These are phyloP conservation scores for Stropharia rugosoannulata DNA, from an alignment of 768 basidiomycete species.

Conservation along the genomic window DNA sequence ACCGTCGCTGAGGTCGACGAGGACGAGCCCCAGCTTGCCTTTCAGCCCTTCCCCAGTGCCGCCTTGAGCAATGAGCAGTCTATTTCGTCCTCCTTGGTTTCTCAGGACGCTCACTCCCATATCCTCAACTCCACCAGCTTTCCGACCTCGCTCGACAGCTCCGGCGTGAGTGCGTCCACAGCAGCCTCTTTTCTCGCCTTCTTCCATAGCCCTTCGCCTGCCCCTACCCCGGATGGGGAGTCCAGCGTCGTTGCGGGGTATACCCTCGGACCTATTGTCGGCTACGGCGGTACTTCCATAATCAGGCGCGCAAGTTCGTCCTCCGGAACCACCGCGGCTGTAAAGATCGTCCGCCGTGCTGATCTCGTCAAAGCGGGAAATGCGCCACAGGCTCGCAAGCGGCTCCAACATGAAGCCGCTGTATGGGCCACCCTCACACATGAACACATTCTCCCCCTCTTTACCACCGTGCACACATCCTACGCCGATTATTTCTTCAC, in stretches of 20 bases:
- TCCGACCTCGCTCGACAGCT: not conserved
- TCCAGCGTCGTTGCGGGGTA: constrained; percentile 71
- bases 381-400: constrained; percentile 46
- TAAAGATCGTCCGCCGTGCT: constrained; percentile 75
- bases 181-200: constrained; percentile 75
- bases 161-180: constrained; percentile 43
- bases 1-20: constrained; percentile 12
- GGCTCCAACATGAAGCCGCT: constrained; percentile 66
- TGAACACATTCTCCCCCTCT: constrained; percentile 85
- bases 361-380: constrained; percentile 54
- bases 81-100: constrained; percentile 18
- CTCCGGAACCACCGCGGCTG: constrained; percentile 70
- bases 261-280: constrained; percentile 72
- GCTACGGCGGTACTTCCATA: constrained; percentile 79
- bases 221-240: constrained; percentile 57
- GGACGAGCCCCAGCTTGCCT: not conserved
- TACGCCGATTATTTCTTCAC: constrained; percentile 82
- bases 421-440: constrained; percentile 80
- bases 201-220: constrained; percentile 44
- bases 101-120: constrained; percentile 1
- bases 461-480: constrained; percentile 55
- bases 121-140: not conserved
- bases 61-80: constrained; percentile 23
- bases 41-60: constrained; percentile 4
- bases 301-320: constrained; percentile 67